Evolutionary conservation across 306 rosid genomes (phyloP), one percentile per base, ranked within the genome.

Genomic region (Corylus americana): DNA sequence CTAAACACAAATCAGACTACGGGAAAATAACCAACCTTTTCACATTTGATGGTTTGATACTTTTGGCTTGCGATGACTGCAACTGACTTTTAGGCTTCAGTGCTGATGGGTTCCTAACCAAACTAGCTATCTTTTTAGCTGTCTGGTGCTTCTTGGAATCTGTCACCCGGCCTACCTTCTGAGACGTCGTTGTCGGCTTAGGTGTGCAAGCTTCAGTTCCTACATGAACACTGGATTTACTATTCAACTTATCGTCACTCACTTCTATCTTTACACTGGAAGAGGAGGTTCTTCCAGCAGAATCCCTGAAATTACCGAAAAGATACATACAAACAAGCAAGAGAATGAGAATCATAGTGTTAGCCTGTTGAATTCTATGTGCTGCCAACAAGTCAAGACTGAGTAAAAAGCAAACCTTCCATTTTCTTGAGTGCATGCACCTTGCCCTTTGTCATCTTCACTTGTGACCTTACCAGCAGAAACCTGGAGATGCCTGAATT

Each of bases 191-290:
- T 70, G 80, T 20, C 55, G 91, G 91, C 13, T 83, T 81, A 53
- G 99, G 97, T 11, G 99, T 91, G 88, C 89, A 87, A 55, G 81
- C 93, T 77, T 86, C 93, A 59, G 80, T 89, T 81, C 70, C 85
- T 68, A 75, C 83, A 67, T 83, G 89, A 86, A 31, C 76, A 29
- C 25, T 50, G 37, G 73, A 50, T 70, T 74, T 75, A 49, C 67
- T 29, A 51, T 35, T 75, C 79, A 63, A 82, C 70, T 74, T 78
- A 20, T 55, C 71, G 16, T 18, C 13, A 7, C 27, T 72, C 37
- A 63, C 22, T 59, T 59, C 55, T 51, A 54, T 61, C 66, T 25
- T 68, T n/a, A 35, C 75, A 35, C 74, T 77, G 11, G 75, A 67
- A 67, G 94, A 77, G 75, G 94, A 77, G 75, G 73, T 78, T 78